These are phyloP conservation scores for Leishmania mexicana DNA, from an alignment of 208 protist genomes.

Conservation along the genomic window DNA sequence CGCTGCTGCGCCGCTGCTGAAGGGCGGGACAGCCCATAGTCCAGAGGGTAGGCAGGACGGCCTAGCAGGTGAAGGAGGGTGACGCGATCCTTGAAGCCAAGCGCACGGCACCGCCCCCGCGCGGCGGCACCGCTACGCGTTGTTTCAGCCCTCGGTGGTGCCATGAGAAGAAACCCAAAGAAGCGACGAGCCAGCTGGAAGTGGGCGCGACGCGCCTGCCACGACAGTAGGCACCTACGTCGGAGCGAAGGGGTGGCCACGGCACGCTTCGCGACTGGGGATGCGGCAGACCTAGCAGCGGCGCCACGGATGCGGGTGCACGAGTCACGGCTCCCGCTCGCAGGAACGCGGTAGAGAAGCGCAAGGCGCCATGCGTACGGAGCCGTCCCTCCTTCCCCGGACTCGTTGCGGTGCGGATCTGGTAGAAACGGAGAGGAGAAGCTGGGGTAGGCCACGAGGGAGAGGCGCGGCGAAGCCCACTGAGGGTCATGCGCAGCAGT, in stretches of 20 bases:
- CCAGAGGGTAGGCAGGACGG: conserved; percentile 40
- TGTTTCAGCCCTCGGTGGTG: background rate
- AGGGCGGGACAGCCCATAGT: conserved; percentile 33
- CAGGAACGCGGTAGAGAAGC: conserved; percentile 1
- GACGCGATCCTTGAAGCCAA: conserved; percentile 50
- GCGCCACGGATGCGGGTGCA: background rate
- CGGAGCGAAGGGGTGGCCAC: background rate
- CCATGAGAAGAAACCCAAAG: conserved; percentile 20
- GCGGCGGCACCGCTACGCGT: background rate
- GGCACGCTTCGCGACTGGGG: background rate
- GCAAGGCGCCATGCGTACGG: conserved; percentile 25
- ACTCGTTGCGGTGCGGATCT: background rate
- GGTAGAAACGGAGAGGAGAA: conserved; percentile 22
- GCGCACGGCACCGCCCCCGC: conserved; percentile 25
- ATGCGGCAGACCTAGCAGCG: background rate
- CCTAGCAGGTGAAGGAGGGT: conserved; percentile 56
- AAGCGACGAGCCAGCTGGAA: conserved; percentile 34
- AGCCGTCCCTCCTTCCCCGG: background rate
- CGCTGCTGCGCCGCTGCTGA: conserved; percentile 17
- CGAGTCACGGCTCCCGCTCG: background rate
- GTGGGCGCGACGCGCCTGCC: conserved; percentile 15
- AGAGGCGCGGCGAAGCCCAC: background rate
- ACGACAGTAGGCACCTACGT: background rate
- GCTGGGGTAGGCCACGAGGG: conserved; percentile 17
- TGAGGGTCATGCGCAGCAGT: background rate